Conservation (phyloP, 306 rosid species). For the Crotalaria pallida region DNA sequence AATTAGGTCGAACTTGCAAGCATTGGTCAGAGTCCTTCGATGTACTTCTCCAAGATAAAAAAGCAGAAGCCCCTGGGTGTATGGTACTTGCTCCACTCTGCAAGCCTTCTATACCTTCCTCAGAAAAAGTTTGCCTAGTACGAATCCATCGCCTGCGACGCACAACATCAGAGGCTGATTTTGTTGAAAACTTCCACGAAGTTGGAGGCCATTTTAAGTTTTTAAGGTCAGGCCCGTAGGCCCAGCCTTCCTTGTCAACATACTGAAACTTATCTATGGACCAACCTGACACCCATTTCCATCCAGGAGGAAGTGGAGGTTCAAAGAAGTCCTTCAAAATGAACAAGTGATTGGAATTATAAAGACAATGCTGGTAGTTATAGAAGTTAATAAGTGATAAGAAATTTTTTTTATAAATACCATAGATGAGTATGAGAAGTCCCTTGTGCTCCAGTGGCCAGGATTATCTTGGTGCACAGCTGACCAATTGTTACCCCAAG, state of each 20-base stretch:
- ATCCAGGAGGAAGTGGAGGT: conserved; percentile 77
- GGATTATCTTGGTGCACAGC: conserved; percentile 37
- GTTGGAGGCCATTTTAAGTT: conserved; percentile 62
- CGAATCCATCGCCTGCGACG: conserved; percentile 78
- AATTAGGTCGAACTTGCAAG: conserved; percentile 67
- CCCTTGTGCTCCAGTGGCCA: conserved; percentile 65
- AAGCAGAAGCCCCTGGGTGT: conserved; percentile 61
- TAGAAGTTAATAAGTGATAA: background rate
- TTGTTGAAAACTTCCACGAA: conserved; percentile 53
- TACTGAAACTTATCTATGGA: conserved; percentile 54
- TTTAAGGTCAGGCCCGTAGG: conserved; percentile 56
- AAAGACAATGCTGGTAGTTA: background rate
- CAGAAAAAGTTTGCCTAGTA: conserved; percentile 42
- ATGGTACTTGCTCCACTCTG: conserved; percentile 42
- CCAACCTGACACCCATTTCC: conserved; percentile 78
- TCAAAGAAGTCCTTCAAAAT: conserved; percentile 71
- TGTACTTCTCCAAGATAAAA: conserved; percentile 84
- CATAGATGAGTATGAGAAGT: conserved; percentile 60
- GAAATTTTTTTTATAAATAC: background rate
- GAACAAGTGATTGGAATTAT: conserved; percentile 20
- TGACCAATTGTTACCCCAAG: conserved; percentile 63
- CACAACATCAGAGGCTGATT: conserved; percentile 52
- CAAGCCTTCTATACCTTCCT: conserved; percentile 27
- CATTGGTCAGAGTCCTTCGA: conserved; percentile 61
- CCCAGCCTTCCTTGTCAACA: conserved; percentile 89